Evolutionary conservation across 495 filamentous ascomycete species (phyloP).

Genomic region (Talaromyces trachyspermus): DNA sequence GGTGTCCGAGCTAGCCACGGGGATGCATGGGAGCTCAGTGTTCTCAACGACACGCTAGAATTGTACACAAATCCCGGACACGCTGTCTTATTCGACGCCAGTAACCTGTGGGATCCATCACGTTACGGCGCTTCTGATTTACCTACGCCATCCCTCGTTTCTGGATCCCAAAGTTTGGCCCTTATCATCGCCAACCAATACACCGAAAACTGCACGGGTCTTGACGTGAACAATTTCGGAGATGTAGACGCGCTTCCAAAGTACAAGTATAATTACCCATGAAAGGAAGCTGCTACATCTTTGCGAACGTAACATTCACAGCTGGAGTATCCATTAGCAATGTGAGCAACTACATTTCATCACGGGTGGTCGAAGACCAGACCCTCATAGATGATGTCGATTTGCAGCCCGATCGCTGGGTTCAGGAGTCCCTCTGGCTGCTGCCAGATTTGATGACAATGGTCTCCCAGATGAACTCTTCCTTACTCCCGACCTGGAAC

Average conservation of each 20-base stretch:
- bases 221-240: constrained; percentile 2
- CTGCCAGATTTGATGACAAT: constrained; percentile 13
- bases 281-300: constrained; percentile 4
- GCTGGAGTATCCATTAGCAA: constrained; percentile 9
- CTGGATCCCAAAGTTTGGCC: neutral
- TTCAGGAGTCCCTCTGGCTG: constrained; percentile 9
- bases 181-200: constrained; percentile 6
- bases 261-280: neutral
- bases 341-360: constrained; percentile 11
- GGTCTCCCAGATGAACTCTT: constrained; percentile 10
- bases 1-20: neutral
- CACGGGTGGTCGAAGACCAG: constrained; percentile 12
- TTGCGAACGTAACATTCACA: constrained; percentile 9
- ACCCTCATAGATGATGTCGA: neutral
- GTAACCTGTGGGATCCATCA: constrained; percentile 6
- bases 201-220: neutral
- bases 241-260: neutral
- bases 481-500: constrained; percentile 8
- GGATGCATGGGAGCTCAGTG: neutral
- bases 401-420: neutral
- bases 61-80: constrained; percentile 1
- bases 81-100: constrained; percentile 2
- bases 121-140: too few relatives aligned
- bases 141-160: neutral
- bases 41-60: constrained; percentile 2